A percentile compares a stretch with the other conserved stretches of the same genome.
Evolutionary conservation across 805 yeast genomes (phyloP).

Genomic region (Candida boleticola): DNA sequence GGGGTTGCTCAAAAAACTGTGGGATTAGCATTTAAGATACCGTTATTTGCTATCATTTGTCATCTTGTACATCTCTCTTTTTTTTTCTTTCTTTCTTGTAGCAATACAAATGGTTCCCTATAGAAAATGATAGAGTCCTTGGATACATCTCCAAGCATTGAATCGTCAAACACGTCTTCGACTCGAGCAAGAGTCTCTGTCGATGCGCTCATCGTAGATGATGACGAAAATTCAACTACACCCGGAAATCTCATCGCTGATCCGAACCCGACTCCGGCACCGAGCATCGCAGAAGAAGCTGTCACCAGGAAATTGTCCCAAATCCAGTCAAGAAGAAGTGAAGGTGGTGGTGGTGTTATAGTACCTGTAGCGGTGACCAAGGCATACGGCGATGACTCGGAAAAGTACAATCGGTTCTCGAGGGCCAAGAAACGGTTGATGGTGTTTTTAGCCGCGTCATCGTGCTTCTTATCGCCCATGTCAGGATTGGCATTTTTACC

Average conservation of each 20-base stretch:
- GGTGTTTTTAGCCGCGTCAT: constrained; percentile 20
- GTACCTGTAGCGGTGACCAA: not conserved
- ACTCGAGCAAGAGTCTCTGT: too few relatives aligned
- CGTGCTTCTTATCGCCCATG: constrained; percentile 46
- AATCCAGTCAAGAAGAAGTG: constrained; percentile 17
- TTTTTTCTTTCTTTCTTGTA: too few relatives aligned
- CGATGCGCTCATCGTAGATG: not conserved
- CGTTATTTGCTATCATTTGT: not conserved
- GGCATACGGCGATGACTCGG: too few relatives aligned
- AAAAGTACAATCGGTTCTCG: not conserved
- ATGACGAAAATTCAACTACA: not conserved
- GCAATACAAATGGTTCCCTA: not conserved
- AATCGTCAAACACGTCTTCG: too few relatives aligned
- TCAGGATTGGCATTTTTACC: constrained; percentile 48
- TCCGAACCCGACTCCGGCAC: not conserved
- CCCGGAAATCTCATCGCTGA: not conserved
- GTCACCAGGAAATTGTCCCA: constrained; percentile 16
- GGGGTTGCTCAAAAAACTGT: too few relatives aligned
- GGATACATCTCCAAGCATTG: not conserved
- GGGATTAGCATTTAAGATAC: too few relatives aligned
- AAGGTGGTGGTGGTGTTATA: not conserved
- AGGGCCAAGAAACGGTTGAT: constrained; percentile 12
- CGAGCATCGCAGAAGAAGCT: constrained; percentile 19
- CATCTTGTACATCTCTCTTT: not conserved
- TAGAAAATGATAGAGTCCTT: not conserved